Percentiles rank a stretch among this genome's conserved stretches.
Evolutionary conservation across 176 grass and related monocot species (phyloP).

Genomic region (Canna indica): DNA sequence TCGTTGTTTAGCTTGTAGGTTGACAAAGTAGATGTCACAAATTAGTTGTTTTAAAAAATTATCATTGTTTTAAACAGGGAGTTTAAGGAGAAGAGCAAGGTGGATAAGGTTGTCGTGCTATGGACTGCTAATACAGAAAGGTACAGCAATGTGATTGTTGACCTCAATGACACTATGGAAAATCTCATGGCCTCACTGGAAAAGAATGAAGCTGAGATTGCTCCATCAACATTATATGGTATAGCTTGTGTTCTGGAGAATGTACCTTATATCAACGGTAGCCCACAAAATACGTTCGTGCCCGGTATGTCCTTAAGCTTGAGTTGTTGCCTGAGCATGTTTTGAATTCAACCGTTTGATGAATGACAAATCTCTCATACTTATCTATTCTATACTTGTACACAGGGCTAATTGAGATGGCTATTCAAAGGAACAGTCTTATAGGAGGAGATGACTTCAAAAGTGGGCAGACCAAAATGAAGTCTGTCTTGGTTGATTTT

Average conservation of each 20-base stretch:
- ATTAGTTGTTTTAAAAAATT: neutral
- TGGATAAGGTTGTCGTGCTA: conserved; percentile 78
- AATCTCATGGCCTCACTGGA: conserved; percentile 82
- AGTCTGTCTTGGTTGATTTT: conserved; percentile 94
- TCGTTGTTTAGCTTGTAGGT: too few relatives aligned
- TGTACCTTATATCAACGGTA: conserved; percentile 86
- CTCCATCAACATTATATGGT: conserved; percentile 72
- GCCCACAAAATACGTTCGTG: conserved; percentile 97
- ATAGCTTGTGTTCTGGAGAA: conserved; percentile 81
- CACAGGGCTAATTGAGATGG: conserved; percentile 89
- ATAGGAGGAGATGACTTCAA: conserved; percentile 99
- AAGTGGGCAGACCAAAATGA: conserved; percentile 98
- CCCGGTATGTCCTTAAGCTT: conserved; percentile 42
- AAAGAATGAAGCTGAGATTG: conserved; percentile 69
- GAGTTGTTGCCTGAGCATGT: neutral
- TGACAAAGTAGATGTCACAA: neutral
- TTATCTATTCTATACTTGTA: conserved; percentile 12
- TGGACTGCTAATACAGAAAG: conserved; percentile 99
- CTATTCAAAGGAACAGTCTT: conserved; percentile 74
- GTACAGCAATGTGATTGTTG: conserved; percentile 64
- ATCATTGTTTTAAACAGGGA: conserved; percentile 33
- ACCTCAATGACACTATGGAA: conserved; percentile 76
- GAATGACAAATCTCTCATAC: conserved; percentile 9
- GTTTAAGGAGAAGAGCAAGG: conserved; percentile 87
- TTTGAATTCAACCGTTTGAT: neutral